A percentile compares a stretch with the other conserved stretches of the same genome.
Evolutionary conservation across 108 stramenopile species (phyloP).

Genomic region (Skeletonema costatum): DNA sequence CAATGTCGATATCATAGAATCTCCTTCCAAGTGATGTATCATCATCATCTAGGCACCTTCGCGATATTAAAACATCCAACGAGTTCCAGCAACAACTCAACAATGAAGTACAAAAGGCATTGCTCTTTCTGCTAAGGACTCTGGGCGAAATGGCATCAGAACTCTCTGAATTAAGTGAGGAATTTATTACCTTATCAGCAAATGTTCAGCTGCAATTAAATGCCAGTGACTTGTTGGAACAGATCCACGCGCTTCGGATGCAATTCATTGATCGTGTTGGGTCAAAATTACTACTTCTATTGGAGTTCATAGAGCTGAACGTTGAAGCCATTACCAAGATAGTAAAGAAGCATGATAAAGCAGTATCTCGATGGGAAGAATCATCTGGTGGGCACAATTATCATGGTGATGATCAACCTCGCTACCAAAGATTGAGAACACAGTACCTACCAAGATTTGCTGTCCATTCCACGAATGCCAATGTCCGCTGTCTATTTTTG

Average conservation of each 20-base stretch:
- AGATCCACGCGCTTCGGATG: conserved; percentile 21
- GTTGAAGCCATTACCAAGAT: conserved; percentile 76
- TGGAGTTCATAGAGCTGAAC: conserved; percentile 70
- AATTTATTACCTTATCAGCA: conserved; percentile 3
- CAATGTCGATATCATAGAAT: not conserved
- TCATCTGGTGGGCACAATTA: not conserved
- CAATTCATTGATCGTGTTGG: conserved; percentile 41
- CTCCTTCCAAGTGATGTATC: conserved; percentile 4
- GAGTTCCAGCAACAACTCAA: conserved; percentile 59
- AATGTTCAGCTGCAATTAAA: not conserved
- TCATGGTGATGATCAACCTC: conserved; percentile 11
- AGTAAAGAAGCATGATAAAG: conserved; percentile 87
- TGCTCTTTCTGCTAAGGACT: conserved; percentile 58
- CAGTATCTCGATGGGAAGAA: conserved; percentile 19
- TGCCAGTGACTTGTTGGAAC: not conserved
- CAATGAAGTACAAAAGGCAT: conserved; percentile 70
- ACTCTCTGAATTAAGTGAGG: conserved; percentile 26
- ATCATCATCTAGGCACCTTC: not conserved
- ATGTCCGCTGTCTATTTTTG: conserved; percentile 35
- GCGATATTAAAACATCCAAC: not conserved
- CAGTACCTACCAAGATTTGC: conserved; percentile 42
- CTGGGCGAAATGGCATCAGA: conserved; percentile 56
- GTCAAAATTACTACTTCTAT: conserved; percentile 46
- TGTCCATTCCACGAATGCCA: conserved; percentile 27
- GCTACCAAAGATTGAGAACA: conserved; percentile 35